phyloP scores from a whole-genome alignment of 768 basidiomycete species.

The Boletus vermiculosoides region DNA sequence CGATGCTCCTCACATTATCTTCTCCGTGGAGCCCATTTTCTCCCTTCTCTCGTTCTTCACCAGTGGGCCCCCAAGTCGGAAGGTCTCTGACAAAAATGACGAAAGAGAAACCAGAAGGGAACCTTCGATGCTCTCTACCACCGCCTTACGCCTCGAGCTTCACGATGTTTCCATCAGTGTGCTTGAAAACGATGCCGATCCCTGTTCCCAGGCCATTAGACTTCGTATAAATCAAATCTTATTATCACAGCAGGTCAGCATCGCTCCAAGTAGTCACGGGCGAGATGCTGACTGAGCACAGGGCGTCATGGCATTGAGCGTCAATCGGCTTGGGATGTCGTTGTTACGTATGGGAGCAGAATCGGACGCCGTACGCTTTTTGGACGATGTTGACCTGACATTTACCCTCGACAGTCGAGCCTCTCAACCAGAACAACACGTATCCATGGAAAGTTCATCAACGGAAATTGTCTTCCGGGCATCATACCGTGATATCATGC shows the following conservation, averaged over 20 bases:
- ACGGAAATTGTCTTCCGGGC: slow-evolving; percentile 89
- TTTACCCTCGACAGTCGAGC: slow-evolving; percentile 83
- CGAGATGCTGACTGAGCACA: slow-evolving; percentile 33
- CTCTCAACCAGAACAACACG: slow-evolving; percentile 68
- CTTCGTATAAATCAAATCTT: slow-evolving; percentile 80
- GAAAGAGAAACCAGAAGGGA: slow-evolving; percentile 15
- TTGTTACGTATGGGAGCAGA: slow-evolving; percentile 82
- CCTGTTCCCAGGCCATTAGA: slow-evolving; percentile 82
- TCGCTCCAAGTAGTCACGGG: background rate
- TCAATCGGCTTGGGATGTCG: slow-evolving; percentile 90
- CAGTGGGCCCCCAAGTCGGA: slow-evolving; percentile 44
- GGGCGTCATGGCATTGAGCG: slow-evolving; percentile 78
- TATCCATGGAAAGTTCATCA: slow-evolving; percentile 76
- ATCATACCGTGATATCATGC: slow-evolving; percentile 91
- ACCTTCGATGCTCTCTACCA: slow-evolving; percentile 10
- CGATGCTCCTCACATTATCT: slow-evolving; percentile 90
- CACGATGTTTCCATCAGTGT: slow-evolving; percentile 88
- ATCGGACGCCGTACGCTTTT: slow-evolving; percentile 82
- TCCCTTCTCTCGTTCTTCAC: slow-evolving; percentile 84
- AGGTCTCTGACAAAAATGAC: slow-evolving; percentile 12
- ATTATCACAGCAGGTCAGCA: slow-evolving; percentile 86
- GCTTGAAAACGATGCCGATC: slow-evolving; percentile 77
- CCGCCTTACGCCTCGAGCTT: slow-evolving; percentile 81
- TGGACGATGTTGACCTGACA: slow-evolving; percentile 90
- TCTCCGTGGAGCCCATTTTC: slow-evolving; percentile 89